Base-by-base conservation (phyloP, 352 stramenopile genomes). In the Albugo candida region DNA sequence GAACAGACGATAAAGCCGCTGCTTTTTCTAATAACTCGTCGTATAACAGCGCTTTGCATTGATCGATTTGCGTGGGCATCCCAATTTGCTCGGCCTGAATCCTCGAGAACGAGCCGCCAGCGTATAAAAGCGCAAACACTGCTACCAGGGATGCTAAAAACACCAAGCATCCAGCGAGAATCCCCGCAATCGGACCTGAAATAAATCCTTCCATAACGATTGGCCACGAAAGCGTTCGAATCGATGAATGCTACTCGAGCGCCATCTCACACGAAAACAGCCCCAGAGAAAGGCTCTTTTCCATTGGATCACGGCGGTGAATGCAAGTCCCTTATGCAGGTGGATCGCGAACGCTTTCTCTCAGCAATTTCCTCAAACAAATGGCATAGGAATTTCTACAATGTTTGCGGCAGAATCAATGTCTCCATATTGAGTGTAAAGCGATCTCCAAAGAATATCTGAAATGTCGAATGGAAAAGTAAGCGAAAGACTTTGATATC, bases 381-480 rank as follows among this genome's bases (percentile, higher is more conserved):
- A 24, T 10, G 3, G 38, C 10, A 18, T 54, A 83, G 73, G 56
- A 69, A 13, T 93, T 93, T 54, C 59, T 94, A n/a, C 54, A 42
- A 16, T 94, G 82, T 60, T 72, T 94, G 53, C 75, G 76, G 24
- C 63, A 83, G 47, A 61, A 93, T 47, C 53, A 75, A 17, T 78
- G 69, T 53, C 82, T 64, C 45, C 82, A 94, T 64, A 88, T 93
- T 51, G 71, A 88, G 36, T 94, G 82, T 78, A 92, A 93, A 63
- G 64, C 81, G 49, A 59, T 93, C 27, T 89, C 81, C 43, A 84
- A 86, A 57, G 52, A 61, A 11, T 94, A 94, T 34, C 60, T 93
- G 14, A 56, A 87, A 53, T 94, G 82, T 63, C 77, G 82, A 47
- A 94, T 94, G 71, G 70, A 93, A 34, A 88, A 83, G 78, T 92